Conservation (phyloP, 2,329 filamentous ascomycete genomes). For the Penicillium italicum region DNA sequence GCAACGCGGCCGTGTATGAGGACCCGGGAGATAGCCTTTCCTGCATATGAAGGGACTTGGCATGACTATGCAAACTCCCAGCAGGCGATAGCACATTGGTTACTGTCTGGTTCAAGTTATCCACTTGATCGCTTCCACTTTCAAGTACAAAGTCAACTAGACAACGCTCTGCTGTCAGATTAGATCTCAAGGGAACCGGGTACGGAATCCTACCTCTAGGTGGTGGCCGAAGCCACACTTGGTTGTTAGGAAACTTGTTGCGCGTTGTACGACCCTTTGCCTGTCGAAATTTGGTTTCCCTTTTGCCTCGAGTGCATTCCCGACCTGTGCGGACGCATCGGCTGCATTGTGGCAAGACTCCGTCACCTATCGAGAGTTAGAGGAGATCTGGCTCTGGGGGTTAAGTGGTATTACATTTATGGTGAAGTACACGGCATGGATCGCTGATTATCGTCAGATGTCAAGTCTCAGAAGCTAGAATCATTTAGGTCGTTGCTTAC, state of each 20-base stretch:
- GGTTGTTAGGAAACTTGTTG: slow-evolving; percentile 20
- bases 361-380: slow-evolving; percentile 15
- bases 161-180: slow-evolving; percentile 2
- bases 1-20: not conserved
- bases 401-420: slow-evolving; percentile 15
- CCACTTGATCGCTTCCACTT: slow-evolving; percentile 16
- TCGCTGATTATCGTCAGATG: slow-evolving; percentile 8
- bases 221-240: slow-evolving; percentile 23
- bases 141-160: slow-evolving; percentile 24
- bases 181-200: too few relatives aligned
- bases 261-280: slow-evolving; percentile 8
- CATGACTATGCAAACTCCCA: not conserved
- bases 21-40: not conserved
- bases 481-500: slow-evolving; percentile 3
- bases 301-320: slow-evolving; percentile 11
- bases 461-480: not conserved
- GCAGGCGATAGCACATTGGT: not conserved
- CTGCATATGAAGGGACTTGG: not conserved
- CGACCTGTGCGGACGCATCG: slow-evolving; percentile 19
- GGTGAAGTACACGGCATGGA: slow-evolving; percentile 20
- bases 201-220: slow-evolving; percentile 16
- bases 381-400: not conserved
- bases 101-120: not conserved
- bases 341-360: slow-evolving; percentile 17
- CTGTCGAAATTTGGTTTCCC: slow-evolving; percentile 14